Conservation (phyloP, 2,329 filamentous ascomycete species). For the Fusarium hainanense region DNA sequence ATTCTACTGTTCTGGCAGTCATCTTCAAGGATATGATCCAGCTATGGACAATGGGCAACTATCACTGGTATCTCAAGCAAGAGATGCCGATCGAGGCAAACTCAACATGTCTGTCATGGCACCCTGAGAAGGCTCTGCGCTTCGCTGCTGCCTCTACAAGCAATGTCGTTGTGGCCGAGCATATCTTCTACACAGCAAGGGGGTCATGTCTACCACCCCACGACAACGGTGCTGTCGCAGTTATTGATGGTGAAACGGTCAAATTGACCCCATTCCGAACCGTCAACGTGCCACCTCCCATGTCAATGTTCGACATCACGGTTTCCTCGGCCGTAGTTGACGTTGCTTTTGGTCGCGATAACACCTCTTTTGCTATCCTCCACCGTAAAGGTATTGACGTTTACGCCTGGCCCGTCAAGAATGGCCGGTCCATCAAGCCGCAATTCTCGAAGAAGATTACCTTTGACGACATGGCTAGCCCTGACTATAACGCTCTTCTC, state of each 20-base stretch:
- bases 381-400: conserved; percentile 74
- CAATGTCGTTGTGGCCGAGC: conserved; percentile 70
- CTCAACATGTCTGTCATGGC: conserved; percentile 71
- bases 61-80: conserved; percentile 98
- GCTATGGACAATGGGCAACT: conserved; percentile 96
- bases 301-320: conserved; percentile 82
- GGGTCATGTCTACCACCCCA: conserved; percentile 77
- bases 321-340: conserved; percentile 75
- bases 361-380: conserved; percentile 76
- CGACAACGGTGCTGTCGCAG: conserved; percentile 82
- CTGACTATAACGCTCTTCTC: conserved; percentile 23
- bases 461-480: conserved; percentile 51
- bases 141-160: conserved; percentile 67
- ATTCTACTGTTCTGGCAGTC: conserved; percentile 92
- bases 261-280: conserved; percentile 88
- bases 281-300: conserved; percentile 91
- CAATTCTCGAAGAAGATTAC: conserved; percentile 54
- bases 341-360: conserved; percentile 75
- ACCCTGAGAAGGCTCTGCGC: conserved; percentile 83
- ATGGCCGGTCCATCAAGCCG: conserved; percentile 61
- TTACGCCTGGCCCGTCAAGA: conserved; percentile 74
- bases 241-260: conserved; percentile 82
- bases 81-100: conserved; percentile 68
- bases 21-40: conserved; percentile 79
- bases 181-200: conserved; percentile 73